These are phyloP conservation scores for Sporobolomyces pararoseus DNA, from an alignment of 768 basidiomycete genomes.

Conservation along the genomic window DNA sequence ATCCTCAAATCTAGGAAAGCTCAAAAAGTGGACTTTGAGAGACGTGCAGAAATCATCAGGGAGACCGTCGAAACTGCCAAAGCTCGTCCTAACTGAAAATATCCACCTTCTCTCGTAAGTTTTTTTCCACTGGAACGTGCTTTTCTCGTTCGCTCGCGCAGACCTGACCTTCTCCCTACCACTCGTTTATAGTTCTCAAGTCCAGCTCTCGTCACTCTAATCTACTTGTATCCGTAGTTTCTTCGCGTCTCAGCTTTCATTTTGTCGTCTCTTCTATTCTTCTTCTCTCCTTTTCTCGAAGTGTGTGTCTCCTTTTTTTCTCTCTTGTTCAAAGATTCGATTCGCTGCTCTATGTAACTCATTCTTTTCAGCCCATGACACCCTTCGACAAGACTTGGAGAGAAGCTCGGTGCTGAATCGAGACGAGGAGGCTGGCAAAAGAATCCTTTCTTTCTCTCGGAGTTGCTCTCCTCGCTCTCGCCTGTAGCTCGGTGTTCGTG, in stretches of 20 bases:
- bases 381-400: no score
- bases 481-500: no score
- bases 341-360: no score
- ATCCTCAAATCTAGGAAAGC: conserved; percentile 5
- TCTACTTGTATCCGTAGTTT: not conserved
- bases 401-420: no score
- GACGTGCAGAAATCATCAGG: conserved; percentile 7
- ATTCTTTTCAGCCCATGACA: no score
- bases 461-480: no score
- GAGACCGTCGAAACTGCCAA: not conserved
- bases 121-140: not conserved
- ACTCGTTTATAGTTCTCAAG: not conserved
- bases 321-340: no score
- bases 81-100: not conserved
- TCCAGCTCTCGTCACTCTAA: no score
- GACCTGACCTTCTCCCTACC: not conserved
- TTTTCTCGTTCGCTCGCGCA: not conserved
- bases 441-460: no score
- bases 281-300: not conserved
- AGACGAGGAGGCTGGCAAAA: no score
- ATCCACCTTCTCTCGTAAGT: not conserved
- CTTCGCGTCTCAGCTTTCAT: not conserved
- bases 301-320: no score
- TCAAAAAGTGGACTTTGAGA: conserved; percentile 11
- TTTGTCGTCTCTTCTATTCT: not conserved